Evolutionary conservation across 345 rosid species (phyloP).

Genomic region (Salix suchowensis): DNA sequence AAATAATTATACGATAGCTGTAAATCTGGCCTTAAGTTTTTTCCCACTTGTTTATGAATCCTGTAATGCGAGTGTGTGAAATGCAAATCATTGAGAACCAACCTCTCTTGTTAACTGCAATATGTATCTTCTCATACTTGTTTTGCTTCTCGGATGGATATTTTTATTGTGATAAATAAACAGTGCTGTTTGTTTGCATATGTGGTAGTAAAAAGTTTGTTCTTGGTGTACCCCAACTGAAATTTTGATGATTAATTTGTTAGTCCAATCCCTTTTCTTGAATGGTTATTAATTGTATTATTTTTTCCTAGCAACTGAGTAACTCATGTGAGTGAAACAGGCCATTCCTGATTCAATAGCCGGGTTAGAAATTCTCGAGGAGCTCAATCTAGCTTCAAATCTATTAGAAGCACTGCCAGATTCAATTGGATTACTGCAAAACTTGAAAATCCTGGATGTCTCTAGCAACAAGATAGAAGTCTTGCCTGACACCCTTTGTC

Average conservation of each 20-base stretch:
- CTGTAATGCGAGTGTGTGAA: neutral
- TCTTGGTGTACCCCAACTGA: neutral
- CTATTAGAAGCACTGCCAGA: constrained; percentile 67
- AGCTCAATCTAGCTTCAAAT: constrained; percentile 73
- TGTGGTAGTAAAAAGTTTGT: neutral
- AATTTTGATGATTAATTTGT: neutral
- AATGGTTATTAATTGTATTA: neutral
- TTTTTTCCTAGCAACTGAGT: neutral
- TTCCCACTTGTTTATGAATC: neutral
- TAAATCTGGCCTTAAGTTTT: too few relatives aligned
- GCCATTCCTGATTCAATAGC: constrained; percentile 81
- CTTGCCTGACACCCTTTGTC: constrained; percentile 68
- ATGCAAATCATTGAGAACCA: neutral
- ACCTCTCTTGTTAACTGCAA: neutral
- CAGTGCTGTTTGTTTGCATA: neutral
- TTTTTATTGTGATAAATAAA: neutral
- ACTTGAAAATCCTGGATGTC: constrained; percentile 61
- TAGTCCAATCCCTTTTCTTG: neutral
- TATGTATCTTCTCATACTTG: neutral
- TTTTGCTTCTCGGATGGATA: neutral
- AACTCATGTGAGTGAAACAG: constrained; percentile 35
- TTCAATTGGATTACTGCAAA: constrained; percentile 67
- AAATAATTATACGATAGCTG: too few relatives aligned
- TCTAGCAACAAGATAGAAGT: constrained; percentile 69
- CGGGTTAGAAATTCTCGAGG: constrained; percentile 71